Evolutionary conservation across 1,284 basidiomycete genomes (phyloP).

Genomic region (Ganoderma sinense): DNA sequence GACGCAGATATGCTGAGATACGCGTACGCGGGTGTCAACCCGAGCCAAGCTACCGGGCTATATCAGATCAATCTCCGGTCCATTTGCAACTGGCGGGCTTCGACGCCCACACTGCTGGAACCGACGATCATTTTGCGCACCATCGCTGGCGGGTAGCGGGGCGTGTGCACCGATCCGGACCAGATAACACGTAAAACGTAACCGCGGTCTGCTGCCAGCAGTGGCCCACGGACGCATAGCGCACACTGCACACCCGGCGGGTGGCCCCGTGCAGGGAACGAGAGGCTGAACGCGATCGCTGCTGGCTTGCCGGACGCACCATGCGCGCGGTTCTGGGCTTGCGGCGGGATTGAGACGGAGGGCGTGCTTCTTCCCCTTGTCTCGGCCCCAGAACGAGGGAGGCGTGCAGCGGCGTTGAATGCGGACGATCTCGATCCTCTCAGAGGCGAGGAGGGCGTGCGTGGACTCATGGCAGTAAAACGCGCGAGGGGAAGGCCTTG

Average conservation of each 20-base stretch:
- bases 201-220: neutral
- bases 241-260: neutral
- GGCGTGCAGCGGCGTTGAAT: neutral
- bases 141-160: neutral
- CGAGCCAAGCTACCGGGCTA: conserved; percentile 1
- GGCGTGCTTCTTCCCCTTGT: conserved; percentile 1
- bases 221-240: neutral
- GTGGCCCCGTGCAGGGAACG: neutral
- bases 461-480: neutral
- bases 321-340: neutral
- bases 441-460: neutral
- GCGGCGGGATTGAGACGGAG: conserved; percentile 2
- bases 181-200: conserved; percentile 7
- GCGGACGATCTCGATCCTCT: neutral
- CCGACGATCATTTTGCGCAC: neutral
- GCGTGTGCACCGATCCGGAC: neutral
- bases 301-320: neutral
- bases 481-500: neutral
- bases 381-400: conserved; percentile 1
- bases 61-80: conserved; percentile 1
- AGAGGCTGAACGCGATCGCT: neutral
- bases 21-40: neutral
- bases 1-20: neutral
- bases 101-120: neutral
- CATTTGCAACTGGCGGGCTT: neutral